phyloP scores from a whole-genome alignment of 306 rosid species.

The Quercus ilex region DNA sequence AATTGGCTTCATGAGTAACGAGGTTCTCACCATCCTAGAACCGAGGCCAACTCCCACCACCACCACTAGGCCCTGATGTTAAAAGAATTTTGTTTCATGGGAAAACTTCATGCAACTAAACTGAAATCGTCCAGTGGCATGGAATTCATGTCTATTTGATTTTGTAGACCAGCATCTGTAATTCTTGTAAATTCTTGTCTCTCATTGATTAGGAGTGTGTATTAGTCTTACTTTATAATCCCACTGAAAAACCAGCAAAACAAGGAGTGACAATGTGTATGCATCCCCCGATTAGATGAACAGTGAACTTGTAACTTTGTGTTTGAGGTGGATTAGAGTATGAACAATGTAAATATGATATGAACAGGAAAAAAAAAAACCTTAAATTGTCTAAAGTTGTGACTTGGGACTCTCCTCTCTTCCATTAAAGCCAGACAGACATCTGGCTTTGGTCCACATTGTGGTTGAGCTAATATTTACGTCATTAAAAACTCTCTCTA shows the following conservation, averaged over 20 bases:
- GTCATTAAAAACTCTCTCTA: no score
- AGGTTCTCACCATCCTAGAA: background rate
- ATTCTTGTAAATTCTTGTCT: background rate
- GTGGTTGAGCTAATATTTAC: no score
- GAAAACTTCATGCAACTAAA: background rate
- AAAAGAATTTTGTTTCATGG: background rate
- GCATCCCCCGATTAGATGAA: background rate
- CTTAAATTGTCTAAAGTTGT: no score
- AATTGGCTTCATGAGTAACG: slow-evolving; percentile 22
- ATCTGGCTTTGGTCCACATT: no score
- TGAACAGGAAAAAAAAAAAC: no score
- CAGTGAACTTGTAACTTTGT: background rate
- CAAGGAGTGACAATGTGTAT: background rate
- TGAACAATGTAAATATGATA: no score
- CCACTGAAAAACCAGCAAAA: background rate
- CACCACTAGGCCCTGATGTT: background rate
- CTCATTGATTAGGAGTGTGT: background rate
- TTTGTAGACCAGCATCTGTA: no score
- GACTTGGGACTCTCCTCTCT: no score
- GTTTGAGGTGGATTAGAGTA: background rate
- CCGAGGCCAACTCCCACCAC: background rate
- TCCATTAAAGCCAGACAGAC: no score
- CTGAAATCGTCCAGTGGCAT: background rate
- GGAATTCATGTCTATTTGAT: no score
- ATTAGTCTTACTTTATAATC: background rate